Evolutionary conservation across 1,284 basidiomycete species (phyloP), one percentile per base, ranked within the genome.

Genomic region (Rhodotorula sp.): DNA sequence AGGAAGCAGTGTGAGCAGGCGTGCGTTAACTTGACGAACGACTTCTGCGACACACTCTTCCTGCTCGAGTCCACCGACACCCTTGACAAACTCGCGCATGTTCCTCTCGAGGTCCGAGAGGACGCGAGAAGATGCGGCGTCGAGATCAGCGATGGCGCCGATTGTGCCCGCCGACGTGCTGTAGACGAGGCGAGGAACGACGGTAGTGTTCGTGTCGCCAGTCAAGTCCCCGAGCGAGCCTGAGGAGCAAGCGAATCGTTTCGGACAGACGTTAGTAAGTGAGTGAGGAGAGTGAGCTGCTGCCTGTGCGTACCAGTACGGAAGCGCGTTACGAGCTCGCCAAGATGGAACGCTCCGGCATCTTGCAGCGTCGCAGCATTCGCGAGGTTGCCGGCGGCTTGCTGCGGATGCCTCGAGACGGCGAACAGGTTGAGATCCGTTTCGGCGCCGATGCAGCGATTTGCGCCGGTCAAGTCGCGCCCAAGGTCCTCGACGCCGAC

Each of bases 91-190:
- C 48, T 82, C 82, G 11, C 85, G 85, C 81, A 96, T 81, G 76
- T 94, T 94, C 72, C 89, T 85, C 79, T 94, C 88, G 52, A 96
- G 80, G 46, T 85, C 86, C 2, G 87, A 87, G 76, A 95, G 81
- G 48, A 87, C 83, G n/a, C 88, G 80, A 0, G 88, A 84, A 86
- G 81, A 30, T 16, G 84, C 79, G 34, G 84, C 81, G 28, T 83
- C 82, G 30, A 92, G 81, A 67, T 92, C 86, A 4, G 87, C 81
- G 46, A 95, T 81, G n/a, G 90, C 83, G 16, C 91, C 90, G 54
- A 96, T 87, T 37, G 89, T 85, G 5, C 94, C 94, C 7, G 88
- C 86, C 0, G 88, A 83, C 0, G 92, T 91, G 77, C 90, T 88
- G 79, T 89, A 92, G 20, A 94, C 74, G 50, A 90, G 85, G 67